Percentiles rank a stretch among this genome's conserved stretches.
phyloP scores from a whole-genome alignment of 2,329 filamentous ascomycete genomes.

The Neonectria magnoliae region DNA sequence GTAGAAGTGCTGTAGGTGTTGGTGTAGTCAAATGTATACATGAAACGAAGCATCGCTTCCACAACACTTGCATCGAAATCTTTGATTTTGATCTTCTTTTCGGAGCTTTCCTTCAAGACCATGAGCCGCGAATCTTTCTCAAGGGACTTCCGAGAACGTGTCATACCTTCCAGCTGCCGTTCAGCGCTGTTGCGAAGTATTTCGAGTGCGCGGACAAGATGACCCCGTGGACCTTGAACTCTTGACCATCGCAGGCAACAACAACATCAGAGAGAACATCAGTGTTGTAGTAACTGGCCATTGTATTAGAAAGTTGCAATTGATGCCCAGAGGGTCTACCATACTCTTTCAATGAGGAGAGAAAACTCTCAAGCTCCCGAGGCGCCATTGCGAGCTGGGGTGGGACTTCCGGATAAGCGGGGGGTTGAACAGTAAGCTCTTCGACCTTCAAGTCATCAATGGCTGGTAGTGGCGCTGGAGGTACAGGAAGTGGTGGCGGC shows the following conservation, averaged over 20 bases:
- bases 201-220: conserved; percentile 25
- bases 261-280: neutral
- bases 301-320: neutral
- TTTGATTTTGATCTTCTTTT: conserved; percentile 25
- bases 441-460: neutral
- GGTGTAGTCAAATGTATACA: conserved; percentile 31
- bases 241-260: conserved; percentile 12
- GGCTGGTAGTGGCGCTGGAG: neutral
- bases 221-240: conserved; percentile 25
- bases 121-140: neutral
- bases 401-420: neutral
- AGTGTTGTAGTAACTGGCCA: neutral
- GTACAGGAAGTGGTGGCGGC: neutral
- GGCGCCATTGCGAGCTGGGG: neutral
- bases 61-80: conserved; percentile 29
- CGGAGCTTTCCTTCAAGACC: conserved; percentile 11
- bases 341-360: neutral
- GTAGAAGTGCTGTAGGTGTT: conserved; percentile 12
- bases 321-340: neutral
- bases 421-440: neutral
- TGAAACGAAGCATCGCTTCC: conserved; percentile 27
- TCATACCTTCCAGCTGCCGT: conserved; percentile 2
- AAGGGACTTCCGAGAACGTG: neutral
- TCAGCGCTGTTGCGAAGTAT: conserved; percentile 20
- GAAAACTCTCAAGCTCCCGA: neutral